Evolutionary conservation across 2,329 filamentous ascomycete genomes (phyloP).

Genomic region (Paraphaeosphaeria minitans): DNA sequence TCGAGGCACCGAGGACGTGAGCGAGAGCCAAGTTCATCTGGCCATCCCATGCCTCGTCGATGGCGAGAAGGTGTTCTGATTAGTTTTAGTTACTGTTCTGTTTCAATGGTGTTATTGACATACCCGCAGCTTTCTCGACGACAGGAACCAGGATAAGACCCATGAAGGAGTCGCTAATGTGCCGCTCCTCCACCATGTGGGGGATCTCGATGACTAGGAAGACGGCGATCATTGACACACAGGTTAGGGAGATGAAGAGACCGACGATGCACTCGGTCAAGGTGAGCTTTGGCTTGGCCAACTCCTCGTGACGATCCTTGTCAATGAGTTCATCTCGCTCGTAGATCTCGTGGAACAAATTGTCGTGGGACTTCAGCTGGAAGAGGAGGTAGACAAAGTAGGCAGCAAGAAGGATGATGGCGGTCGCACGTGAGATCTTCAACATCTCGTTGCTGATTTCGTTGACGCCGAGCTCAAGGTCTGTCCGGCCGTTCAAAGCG

Average conservation of each 20-base stretch:
- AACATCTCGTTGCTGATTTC: conserved; percentile 63
- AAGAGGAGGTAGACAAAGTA: conserved; percentile 69
- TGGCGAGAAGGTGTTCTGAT: conserved; percentile 75
- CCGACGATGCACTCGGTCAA: conserved; percentile 73
- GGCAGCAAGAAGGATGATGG: conserved; percentile 71
- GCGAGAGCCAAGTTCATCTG: conserved; percentile 85
- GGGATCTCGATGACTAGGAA: conserved; percentile 76
- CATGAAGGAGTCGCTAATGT: conserved; percentile 60
- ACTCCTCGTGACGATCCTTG: conserved; percentile 65
- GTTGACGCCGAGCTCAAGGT: conserved; percentile 55
- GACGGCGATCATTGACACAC: conserved; percentile 75
- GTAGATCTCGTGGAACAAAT: conserved; percentile 76
- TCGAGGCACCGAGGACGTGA: conserved; percentile 83
- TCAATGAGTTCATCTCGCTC: conserved; percentile 71
- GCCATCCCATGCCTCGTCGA: conserved; percentile 84
- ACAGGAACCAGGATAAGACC: conserved; percentile 79
- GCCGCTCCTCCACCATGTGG: conserved; percentile 58
- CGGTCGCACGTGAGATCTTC: conserved; percentile 71
- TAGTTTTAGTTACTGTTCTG: conserved; percentile 4
- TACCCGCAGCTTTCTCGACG: conserved; percentile 77
- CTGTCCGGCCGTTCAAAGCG: conserved; percentile 35
- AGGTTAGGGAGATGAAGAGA: conserved; percentile 65
- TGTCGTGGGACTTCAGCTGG: conserved; percentile 77
- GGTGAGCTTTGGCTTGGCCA: conserved; percentile 70
- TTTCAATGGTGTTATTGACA: not conserved